Percentiles rank a stretch among this genome's conserved stretches.
Conservation (phyloP, 2,329 filamentous ascomycete genomes). For the Sporothrix inflata region DNA sequence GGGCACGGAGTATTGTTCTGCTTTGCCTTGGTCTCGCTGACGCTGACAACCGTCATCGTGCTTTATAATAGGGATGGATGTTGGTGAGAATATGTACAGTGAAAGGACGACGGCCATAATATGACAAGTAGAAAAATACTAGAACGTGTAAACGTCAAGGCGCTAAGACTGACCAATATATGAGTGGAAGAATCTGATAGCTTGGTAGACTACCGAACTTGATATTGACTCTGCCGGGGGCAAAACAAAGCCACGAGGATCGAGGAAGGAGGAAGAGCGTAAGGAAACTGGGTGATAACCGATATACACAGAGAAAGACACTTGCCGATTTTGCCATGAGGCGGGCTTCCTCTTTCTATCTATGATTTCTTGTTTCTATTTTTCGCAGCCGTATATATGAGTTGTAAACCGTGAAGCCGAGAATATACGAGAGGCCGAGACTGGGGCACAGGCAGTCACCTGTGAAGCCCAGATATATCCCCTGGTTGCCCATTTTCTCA, state of each 20-base stretch:
- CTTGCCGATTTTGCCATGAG: slow-evolving; percentile 1
- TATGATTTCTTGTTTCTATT: neutral
- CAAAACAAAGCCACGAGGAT: slow-evolving; percentile 1
- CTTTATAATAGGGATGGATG: neutral
- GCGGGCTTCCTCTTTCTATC: neutral
- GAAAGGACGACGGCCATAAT: neutral
- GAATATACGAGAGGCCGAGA: neutral
- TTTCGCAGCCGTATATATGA: neutral
- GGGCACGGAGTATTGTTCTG: neutral
- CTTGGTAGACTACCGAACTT: neutral
- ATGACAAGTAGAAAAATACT: neutral
- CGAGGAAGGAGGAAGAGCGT: neutral
- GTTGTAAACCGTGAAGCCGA: neutral
- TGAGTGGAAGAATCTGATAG: neutral
- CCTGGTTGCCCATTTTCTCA: neutral
- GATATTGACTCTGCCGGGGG: neutral
- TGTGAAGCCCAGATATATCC: neutral
- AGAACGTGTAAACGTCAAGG: neutral
- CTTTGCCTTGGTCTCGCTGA: neutral
- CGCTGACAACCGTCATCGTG: neutral
- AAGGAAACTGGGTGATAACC: neutral
- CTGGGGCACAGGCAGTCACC: neutral
- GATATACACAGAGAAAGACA: neutral
- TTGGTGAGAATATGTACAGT: neutral
- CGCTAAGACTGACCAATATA: neutral